Evolutionary conservation across 2,329 filamentous ascomycete species (phyloP).

Genomic region (Sclerotinia spermophila): DNA sequence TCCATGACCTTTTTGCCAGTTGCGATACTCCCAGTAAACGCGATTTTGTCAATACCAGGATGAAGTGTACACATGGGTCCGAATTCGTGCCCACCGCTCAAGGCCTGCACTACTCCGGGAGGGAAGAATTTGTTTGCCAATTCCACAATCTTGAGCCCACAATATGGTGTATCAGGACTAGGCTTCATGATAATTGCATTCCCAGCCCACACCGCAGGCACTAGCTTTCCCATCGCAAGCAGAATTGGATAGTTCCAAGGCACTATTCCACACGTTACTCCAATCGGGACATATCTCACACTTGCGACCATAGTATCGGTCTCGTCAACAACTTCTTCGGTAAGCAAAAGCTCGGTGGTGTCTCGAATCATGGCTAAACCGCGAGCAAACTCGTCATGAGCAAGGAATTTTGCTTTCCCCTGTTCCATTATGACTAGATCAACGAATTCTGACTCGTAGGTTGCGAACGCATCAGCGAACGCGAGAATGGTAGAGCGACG

Average conservation of each 20-base stretch:
- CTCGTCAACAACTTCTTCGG: constrained; percentile 18
- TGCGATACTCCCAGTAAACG: constrained; percentile 53
- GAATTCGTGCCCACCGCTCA: constrained; percentile 43
- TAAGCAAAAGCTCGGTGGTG: constrained; percentile 7
- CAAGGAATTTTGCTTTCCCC: constrained; percentile 44
- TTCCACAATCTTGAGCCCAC: constrained; percentile 50
- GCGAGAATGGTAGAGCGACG: constrained; percentile 37
- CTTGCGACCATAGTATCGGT: constrained; percentile 38
- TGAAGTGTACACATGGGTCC: constrained; percentile 54
- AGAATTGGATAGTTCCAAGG: constrained; percentile 57
- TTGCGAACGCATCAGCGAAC: constrained; percentile 42
- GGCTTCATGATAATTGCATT: constrained; percentile 55
- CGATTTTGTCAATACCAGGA: constrained; percentile 52
- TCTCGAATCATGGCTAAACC: constrained; percentile 16
- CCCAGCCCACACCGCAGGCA: constrained; percentile 47
- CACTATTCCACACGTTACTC: constrained; percentile 51
- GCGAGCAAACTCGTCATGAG: constrained; percentile 22
- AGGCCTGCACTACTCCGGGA: constrained; percentile 48
- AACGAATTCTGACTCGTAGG: constrained; percentile 20
- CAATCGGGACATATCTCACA: constrained; percentile 45
- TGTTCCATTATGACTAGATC: constrained; percentile 46
- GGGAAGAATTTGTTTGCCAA: constrained; percentile 48
- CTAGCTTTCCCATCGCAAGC: constrained; percentile 48
- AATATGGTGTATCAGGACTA: constrained; percentile 53
- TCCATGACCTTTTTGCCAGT: constrained; percentile 50